Base-by-base conservation (phyloP, 73 alveolate genomes). In the Uronychia setigera region DNA sequence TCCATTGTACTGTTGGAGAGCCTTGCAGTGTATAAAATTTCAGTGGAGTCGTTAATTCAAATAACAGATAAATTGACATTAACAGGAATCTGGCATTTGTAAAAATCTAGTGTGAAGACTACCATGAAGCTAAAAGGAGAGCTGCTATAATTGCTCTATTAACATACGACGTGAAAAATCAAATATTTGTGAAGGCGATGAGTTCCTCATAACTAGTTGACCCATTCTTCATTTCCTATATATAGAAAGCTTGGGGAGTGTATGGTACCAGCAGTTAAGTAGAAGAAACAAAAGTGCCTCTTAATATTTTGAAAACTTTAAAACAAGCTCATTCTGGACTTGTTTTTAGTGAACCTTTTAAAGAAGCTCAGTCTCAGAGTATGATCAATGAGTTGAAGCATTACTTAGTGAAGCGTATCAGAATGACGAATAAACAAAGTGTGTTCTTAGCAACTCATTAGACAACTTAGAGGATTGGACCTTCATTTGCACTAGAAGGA, bases 61-160 rank as follows among this genome's bases (percentile, higher is more conserved):
- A 31, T 1, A 79, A 31, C 5, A 46, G 67, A 19, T 11, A 46
- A 46, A 59, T 57, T 58, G 81, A 76, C 59, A 76, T 76, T 28
- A 26, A 28, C 1, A 5, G 81, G 26, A 13, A 78, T 26, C 31
- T 86, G 1, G 79, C 78, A 29, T 86, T 86, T 59, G 79, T 86
- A 0, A 78, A 59, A 59, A 79, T 86, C 79, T 34, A 26, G 29
- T 79, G 78, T 33, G 29, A 31, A 30, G 57, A 78, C 25, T 80
- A 79, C 31, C 88, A 79, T 59, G 92, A 86, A 33, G 92, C 92
- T 0, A 79, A 84, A 33, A 78, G 92, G 35, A 78, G 92, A 80
- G 92, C 87, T 26, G 87, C 46, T 0, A 59, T 86, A 30, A 5
- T 86, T 0, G 87, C 87, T 1, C 75, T 86, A 13, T 1, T 79